Base-by-base conservation (phyloP, 2,329 filamentous ascomycete species). In the Fusarium floridanum region DNA sequence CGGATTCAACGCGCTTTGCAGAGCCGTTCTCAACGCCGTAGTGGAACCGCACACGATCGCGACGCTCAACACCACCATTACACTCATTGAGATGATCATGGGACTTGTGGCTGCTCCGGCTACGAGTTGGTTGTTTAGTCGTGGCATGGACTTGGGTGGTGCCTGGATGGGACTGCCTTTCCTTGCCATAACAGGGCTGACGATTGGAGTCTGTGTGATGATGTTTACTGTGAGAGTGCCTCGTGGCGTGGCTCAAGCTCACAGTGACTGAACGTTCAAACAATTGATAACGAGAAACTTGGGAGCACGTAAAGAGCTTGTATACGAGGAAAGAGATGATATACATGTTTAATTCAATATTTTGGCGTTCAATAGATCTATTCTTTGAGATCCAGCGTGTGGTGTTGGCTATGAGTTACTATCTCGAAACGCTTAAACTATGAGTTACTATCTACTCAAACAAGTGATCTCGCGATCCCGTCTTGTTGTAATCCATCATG, bases 11-110 rank as follows among this genome's bases (percentile, higher is more conserved):
- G 75, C 85, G 0, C 76, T 89, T 1, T 77, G 87, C 20, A 84
- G 89, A 37, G 87, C 85, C 4, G 79, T 91, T 8, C 78, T 90
- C n/a, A 89, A 87, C 53, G 83, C 84, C 11, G 77, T 90, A 12
- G 86, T 91, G 14, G 87, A 89, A 72, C 83, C 85, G 24, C 85
- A 88, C 67, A 86, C 89, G 6, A 83, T 90, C 14, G 89, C 87
- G 24, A 86, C 86, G 0, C 80, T 90, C 27, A 91, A 90, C 76
- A 87, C 86, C 6, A 81, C 88, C 5, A 82, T 91, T 11, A 83
- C 85, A 3, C 82, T 89, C 27, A 77, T 88, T 36, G 88, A 91
- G 70, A 86, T 84, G 10, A 45, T 86, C 12, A 86, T 88, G n/a
- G 73, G 84, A 2, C 84, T 89, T 68, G 59, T 86, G 6, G 84